Conservation (phyloP, 768 basidiomycete genomes). For the Pisolithus orientalis region DNA sequence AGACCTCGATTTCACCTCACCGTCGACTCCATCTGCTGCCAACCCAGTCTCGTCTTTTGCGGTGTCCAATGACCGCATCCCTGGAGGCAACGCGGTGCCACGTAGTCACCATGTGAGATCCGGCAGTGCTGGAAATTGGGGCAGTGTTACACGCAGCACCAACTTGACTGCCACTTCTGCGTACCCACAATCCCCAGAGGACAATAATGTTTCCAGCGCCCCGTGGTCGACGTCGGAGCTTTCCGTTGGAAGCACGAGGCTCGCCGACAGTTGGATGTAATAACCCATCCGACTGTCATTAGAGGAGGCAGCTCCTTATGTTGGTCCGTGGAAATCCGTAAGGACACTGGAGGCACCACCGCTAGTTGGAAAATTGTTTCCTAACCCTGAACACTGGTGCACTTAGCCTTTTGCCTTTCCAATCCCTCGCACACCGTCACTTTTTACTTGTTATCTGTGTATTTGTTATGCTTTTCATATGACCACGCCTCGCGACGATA, state of each 20-base stretch:
- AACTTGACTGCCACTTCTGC: constrained; percentile 43
- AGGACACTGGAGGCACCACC: constrained; percentile 22
- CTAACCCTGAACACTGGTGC: constrained; percentile 2
- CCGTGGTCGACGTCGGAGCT: constrained; percentile 57
- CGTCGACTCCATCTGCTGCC: constrained; percentile 46
- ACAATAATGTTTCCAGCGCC: constrained; percentile 42
- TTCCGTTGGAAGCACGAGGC: constrained; percentile 42
- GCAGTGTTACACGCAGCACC: constrained; percentile 49
- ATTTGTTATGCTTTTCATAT: constrained; percentile 23
- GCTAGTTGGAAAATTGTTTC: constrained; percentile 38
- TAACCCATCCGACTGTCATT: not conserved
- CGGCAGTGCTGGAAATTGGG: constrained; percentile 81
- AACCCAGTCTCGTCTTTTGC: constrained; percentile 37
- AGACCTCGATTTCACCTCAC: constrained; percentile 51
- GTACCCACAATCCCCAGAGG: constrained; percentile 52
- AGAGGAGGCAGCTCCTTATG: not conserved
- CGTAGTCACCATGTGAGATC: constrained; percentile 67
- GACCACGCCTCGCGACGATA: constrained; percentile 31
- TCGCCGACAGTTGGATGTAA: constrained; percentile 46
- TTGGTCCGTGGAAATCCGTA: constrained; percentile 1
- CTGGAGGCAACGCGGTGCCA: constrained; percentile 25
- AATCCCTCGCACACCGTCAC: constrained; percentile 9
- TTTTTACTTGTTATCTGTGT: constrained; percentile 17
- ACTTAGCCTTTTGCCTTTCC: not conserved
- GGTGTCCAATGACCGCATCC: constrained; percentile 33